Evolutionary conservation across 2,329 filamentous ascomycete species (phyloP), one percentile per base, ranked within the genome.

Genomic region (Emericellopsis atlantica): DNA sequence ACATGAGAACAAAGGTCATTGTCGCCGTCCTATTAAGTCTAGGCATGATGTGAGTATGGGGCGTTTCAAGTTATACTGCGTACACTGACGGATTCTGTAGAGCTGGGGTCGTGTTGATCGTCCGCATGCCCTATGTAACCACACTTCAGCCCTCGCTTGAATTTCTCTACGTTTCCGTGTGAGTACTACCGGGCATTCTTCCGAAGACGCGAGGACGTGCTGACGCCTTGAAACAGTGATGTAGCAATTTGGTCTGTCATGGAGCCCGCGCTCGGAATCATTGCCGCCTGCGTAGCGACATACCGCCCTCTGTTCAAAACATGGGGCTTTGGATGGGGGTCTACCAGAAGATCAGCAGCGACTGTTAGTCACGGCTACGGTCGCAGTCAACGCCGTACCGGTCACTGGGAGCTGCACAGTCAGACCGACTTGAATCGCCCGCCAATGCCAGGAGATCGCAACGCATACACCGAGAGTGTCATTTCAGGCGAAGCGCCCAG

Each of bases 21-120:
- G 58, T 75, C 23, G 63, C 61, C 5, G 47, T 63, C 3, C 61
- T 76, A 37, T 51, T 76, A 3, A 60, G 66, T 33, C 64, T 74
- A 54, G 71, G 64, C 11, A 61, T 70, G 44, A 51, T 74, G 68
- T 72, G 54, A 52, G 60, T 51, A 2, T 4, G 5, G 6, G 12
- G 16, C 8, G 12, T 23, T 15, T 22, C 9, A 14, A 14, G 10
- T 23, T n/a, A 38, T n/a, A 32, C 36, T 9, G n/a, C 5, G 10
- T 26, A 22, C 37, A 31, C 42, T 50, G 5, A 44, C 16, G 16
- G 34, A 11, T 4, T n/a, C 8, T 2, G 6, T 34, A 65, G 62
- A 35, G 61, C 61, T 21, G 62, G 61, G 3, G 47, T 61, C 9
- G 59, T 62, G 7, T 51, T 65, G 12, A 49, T 66, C 6, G 46